Evolutionary conservation across 805 yeast genomes (phyloP).

Genomic region (Candida insectorum): DNA sequence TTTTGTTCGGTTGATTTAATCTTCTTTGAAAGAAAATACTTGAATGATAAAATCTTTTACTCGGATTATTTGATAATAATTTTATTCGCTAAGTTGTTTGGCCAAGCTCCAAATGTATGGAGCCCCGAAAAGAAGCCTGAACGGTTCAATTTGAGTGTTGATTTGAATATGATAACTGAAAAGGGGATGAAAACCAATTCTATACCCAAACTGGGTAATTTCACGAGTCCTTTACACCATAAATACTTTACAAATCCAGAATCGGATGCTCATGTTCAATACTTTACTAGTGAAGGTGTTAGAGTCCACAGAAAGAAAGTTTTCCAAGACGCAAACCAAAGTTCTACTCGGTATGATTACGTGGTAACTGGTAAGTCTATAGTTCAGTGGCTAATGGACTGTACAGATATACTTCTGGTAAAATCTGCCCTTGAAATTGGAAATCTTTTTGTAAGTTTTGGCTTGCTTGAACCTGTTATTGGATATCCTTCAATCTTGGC

Average conservation of each 20-base stretch:
- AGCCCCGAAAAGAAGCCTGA: conserved; percentile 46
- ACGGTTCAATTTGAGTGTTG: conserved; percentile 4
- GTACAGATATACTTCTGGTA: conserved; percentile 64
- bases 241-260: conserved; percentile 84
- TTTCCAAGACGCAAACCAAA: conserved; percentile 21
- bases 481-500: conserved; percentile 3
- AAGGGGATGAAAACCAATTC: background rate
- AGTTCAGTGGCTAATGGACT: conserved; percentile 87
- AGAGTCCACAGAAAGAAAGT: conserved; percentile 43
- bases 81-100: conserved; percentile 61
- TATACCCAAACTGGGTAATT: background rate
- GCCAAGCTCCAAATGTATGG: conserved; percentile 70
- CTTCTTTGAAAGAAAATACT: conserved; percentile 58
- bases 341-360: conserved; percentile 23
- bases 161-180: background rate
- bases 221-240: conserved; percentile 65
- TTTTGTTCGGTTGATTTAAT: conserved; percentile 74
- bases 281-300: conserved; percentile 65
- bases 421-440: conserved; percentile 55
- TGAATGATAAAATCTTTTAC: conserved; percentile 55
- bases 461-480: conserved; percentile 1
- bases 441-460: conserved; percentile 36
- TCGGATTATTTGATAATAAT: conserved; percentile 65
- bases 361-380: conserved; percentile 73
- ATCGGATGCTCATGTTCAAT: conserved; percentile 77